A percentile compares a stretch with the other conserved stretches of the same genome.
Conservation (phyloP, 768 basidiomycete species). For the Auricularia cornea region DNA sequence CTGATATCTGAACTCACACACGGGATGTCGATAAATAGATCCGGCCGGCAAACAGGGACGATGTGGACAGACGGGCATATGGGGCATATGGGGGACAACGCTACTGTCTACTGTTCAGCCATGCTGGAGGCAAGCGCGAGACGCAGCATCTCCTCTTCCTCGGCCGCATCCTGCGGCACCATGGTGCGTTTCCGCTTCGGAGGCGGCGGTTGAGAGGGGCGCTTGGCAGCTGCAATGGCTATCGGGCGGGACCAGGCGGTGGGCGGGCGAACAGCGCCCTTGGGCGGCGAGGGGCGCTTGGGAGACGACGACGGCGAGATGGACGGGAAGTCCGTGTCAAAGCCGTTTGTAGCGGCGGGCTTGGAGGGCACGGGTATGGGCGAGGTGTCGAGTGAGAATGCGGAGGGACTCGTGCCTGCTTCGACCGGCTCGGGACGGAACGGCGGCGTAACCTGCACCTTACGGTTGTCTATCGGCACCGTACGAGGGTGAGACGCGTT, state of each 20-base stretch:
- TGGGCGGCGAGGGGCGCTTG: not conserved
- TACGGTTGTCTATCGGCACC: constrained; percentile 31
- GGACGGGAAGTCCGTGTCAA: not conserved
- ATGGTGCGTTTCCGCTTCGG: not conserved
- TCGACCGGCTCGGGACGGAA: constrained; percentile 46
- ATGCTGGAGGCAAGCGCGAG: not conserved
- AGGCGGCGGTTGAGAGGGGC: not conserved
- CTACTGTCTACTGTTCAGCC: not conserved
- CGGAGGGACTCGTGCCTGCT: constrained; percentile 34
- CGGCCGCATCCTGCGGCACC: not conserved
- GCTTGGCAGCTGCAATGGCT: not conserved
- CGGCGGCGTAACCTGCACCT: constrained; percentile 48
- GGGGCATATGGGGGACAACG: too few species aligned
- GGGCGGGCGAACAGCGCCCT: not conserved
- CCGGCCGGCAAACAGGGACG: too few species aligned
- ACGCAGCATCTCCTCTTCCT: not conserved
- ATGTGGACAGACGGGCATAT: too few species aligned
- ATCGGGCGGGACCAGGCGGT: not conserved
- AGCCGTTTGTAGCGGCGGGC: too few species aligned
- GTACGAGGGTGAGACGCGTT: constrained; percentile 17
- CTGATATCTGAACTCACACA: too few species aligned
- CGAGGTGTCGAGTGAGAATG: constrained; percentile 1
- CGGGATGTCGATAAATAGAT: too few species aligned
- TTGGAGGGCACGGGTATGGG: not conserved
- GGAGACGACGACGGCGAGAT: not conserved